Evolutionary conservation across 1,284 basidiomycete genomes (phyloP), one percentile per base, ranked within the genome.

Genomic region (Coniophora puteana): DNA sequence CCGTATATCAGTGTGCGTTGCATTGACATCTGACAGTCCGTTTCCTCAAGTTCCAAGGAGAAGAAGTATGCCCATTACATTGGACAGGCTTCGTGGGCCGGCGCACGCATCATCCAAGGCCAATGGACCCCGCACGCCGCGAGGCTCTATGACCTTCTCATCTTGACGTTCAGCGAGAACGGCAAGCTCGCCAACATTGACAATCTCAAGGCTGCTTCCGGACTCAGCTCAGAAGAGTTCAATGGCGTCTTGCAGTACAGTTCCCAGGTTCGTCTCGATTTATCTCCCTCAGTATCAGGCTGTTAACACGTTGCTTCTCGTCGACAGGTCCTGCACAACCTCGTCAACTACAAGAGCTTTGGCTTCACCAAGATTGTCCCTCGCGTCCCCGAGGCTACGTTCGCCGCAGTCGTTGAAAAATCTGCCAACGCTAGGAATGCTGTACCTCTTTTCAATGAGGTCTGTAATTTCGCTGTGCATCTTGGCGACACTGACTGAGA

Each of bases 331-430:
- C 55, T 89, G 43, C 82, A 80, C 59, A 91, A 91, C 53, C 66
- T 90, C 25, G 80, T 78, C 16, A 90, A 90, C 61, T 90, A 79
- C 65, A 83, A 76, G 57, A 77, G 74, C 3, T 92, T 92, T 50
- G 89, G 89, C 0, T 87, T 85, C 54, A 87, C 85, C 33, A 92
- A 92, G 63, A 83, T 92, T 50, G 60, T 89, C 40, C 89, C 89
- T 22, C 82, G 89, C 25, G 54, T 85, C 27, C 53, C 78, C 4
- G 54, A 71, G 26, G 69, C 65, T 13, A 78, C 76, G 50, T 90
- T 92, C 55, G 74, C 70, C 31, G 68, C 68, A 8, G 76, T 86
- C 20, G 68, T 90, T 12, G 61, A 65, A n/a, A 68, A 69, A 8
- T 87, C 83, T 21, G 64, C 67, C 5, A 83, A 83, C 46, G 68